Conservation (phyloP, 192 early-diverging fungal species). For the Backusella circina region DNA sequence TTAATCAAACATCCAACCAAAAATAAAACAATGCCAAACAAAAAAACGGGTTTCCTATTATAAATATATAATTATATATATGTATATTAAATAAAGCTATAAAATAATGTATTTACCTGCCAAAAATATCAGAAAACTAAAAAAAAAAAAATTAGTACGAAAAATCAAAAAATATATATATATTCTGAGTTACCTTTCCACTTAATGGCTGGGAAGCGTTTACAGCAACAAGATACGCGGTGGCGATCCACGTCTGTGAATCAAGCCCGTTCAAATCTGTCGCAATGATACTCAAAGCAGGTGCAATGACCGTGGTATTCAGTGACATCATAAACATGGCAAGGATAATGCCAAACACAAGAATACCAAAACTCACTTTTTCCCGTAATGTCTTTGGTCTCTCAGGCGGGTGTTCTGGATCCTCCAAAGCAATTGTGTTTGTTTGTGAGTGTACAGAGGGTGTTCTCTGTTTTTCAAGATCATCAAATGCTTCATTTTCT, state of each 20-base stretch:
- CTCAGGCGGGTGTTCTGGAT: not conserved
- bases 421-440: not conserved
- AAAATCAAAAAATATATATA: not conserved
- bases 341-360: constrained; percentile 12
- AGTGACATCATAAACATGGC: constrained; percentile 33
- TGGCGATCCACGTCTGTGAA: constrained; percentile 32
- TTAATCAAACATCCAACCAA: constrained; percentile 52
- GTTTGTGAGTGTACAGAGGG: not conserved
- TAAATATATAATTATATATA: not conserved
- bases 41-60: constrained; percentile 24
- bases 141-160: not conserved
- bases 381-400: not conserved
- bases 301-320: constrained; percentile 31
- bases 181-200: constrained; percentile 17
- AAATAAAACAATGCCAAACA: constrained; percentile 29
- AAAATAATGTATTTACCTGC: not conserved
- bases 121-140: not conserved
- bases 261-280: constrained; percentile 17
- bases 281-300: constrained; percentile 32
- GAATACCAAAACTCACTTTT: not conserved
- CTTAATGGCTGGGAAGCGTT: constrained; percentile 28
- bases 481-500: not conserved
- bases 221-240: constrained; percentile 27
- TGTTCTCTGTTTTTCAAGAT: not conserved
- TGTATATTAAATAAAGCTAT: not conserved